Evolutionary conservation across 305 asterid genomes (phyloP), one percentile per base, ranked within the genome.

Genomic region (Euphrasia arctica): DNA sequence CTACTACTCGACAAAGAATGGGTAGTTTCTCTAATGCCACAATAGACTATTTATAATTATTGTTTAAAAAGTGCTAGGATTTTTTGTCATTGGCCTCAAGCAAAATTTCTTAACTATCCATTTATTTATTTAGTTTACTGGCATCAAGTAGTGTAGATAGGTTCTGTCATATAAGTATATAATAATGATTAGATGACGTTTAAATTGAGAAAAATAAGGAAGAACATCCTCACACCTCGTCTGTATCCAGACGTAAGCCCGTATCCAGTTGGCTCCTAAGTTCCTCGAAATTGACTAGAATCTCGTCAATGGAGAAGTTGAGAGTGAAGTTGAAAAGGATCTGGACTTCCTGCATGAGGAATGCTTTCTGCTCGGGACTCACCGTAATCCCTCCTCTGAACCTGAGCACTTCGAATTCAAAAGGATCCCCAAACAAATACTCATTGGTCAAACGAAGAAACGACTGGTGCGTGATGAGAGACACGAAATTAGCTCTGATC

Each of bases 321-420:
- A 92, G 77, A 64, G 98, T 92, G 74, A 92, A 92, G 85, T 87
- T 87, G 93, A 92, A 92, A 54, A 72, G 79, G 72, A 92, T 80
- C 78, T 81, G 85, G 74, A 82, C 85, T 29, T 69, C 72, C 74
- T 87, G 97, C 85, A 87, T 65, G 49, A 84, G 85, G 70, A 82
- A 92, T 8, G 88, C 97, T 67, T 81, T 89, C 78, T 92, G 98
- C 27, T 64, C 84, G 10, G 98, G 98, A 69, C 78, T 89, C 51
- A 75, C 93, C 4, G 95, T 87, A 58, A 92, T 82, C 77, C 98
- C 97, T 60, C 97, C 98, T 62, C 66, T 77, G 75, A 89, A 86
- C 74, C 81, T 87, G 73, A 92, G 85, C 74, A 89, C 93, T 29
- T 87, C 90, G 39, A 92, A 92, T 1, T 85, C 77, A 70, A 68